Base-by-base conservation (phyloP, 768 basidiomycete species). In the Boletellus emodensis region DNA sequence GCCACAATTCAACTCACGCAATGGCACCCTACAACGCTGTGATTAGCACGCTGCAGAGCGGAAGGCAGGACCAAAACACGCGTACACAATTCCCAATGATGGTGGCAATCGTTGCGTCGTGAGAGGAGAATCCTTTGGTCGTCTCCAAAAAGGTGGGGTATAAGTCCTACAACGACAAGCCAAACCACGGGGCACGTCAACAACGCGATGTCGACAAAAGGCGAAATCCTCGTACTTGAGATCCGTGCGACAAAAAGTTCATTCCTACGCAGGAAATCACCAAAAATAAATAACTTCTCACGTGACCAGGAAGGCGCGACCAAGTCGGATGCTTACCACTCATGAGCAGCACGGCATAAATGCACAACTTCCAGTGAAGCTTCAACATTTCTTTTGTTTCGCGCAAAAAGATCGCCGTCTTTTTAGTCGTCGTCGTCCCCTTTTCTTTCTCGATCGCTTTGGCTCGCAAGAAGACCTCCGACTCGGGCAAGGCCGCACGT, bases 281-380 rank as follows among this genome's bases (percentile, higher is more conserved):
- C 6, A 20, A 34, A 34, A 10, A 39, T 46, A 22, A 58, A 13
- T 34, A 18, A 14, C 14, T 9, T 53, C 39, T 1, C 54, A 38
- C 26, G 35, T 6, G 2, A 15, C 10, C 24, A 13, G 26, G 13
- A 46, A 26, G 24, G 5, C 11, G 7, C 30, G 37, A 32, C 26
- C 32, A 13, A 12, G 14, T 12, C 7, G 3, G 11, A 15, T 20
- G 58, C 62, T 42, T 35, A 72, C 72, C 74, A 2, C 84, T 83
- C 87, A 93, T 90, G 48, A 94, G 77, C 42, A 92, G 70, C 17
- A 94, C 78, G 1, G 87, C 87, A 60, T 94, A 94, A 44, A 94
- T 82, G 63, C 87, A 91, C 32, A 88, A 63, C 12, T 82, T 56
- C 92, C 91, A 95, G 62, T 96, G 90, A 12, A 60, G 67, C 71